A percentile compares a stretch with the other conserved stretches of the same genome.
phyloP scores from a whole-genome alignment of 805 yeast genomes.

The Teunomyces funiuensis region DNA sequence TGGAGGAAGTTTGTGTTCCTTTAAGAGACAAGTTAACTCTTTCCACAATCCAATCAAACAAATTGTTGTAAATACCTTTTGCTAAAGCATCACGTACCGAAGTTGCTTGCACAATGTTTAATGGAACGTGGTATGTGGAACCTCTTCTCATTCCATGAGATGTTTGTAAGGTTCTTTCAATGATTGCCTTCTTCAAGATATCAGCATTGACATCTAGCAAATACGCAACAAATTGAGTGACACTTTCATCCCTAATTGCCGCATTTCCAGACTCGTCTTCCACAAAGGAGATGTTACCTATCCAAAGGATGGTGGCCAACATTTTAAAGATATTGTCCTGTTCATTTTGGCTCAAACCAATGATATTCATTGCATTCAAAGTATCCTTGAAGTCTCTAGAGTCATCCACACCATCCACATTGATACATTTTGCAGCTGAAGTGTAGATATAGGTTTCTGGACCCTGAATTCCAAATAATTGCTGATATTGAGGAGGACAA shows the following conservation, averaged over 20 bases:
- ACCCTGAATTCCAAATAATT: slow-evolving; percentile 81
- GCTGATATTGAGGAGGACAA: slow-evolving; percentile 82
- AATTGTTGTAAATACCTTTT: slow-evolving; percentile 86
- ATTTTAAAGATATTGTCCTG: slow-evolving; percentile 88
- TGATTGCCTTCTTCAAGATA: slow-evolving; percentile 62
- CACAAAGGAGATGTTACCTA: slow-evolving; percentile 84
- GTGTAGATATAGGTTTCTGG: slow-evolving; percentile 95
- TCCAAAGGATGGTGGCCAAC: slow-evolving; percentile 86
- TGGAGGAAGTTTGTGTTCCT: slow-evolving; percentile 46
- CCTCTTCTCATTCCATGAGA: slow-evolving; percentile 88
- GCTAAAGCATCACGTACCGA: slow-evolving; percentile 96
- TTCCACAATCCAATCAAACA: slow-evolving; percentile 95
- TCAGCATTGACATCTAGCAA: slow-evolving; percentile 76
- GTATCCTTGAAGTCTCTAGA: slow-evolving; percentile 76
- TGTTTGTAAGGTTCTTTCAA: slow-evolving; percentile 85
- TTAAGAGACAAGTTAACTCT: slow-evolving; percentile 79
- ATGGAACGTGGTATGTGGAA: slow-evolving; percentile 90
- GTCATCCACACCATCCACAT: slow-evolving; percentile 88
- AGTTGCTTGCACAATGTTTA: slow-evolving; percentile 87
- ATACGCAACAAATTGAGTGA: slow-evolving; percentile 94
- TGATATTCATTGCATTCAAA: slow-evolving; percentile 78
- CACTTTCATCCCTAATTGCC: slow-evolving; percentile 76
- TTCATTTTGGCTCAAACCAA: slow-evolving; percentile 79
- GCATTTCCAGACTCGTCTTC: slow-evolving; percentile 91
- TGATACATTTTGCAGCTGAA: slow-evolving; percentile 77